Percentiles rank a stretch among this genome's conserved stretches.
phyloP scores from a whole-genome alignment of 75 land plant genomes.

The Cupressus sempervirens region DNA sequence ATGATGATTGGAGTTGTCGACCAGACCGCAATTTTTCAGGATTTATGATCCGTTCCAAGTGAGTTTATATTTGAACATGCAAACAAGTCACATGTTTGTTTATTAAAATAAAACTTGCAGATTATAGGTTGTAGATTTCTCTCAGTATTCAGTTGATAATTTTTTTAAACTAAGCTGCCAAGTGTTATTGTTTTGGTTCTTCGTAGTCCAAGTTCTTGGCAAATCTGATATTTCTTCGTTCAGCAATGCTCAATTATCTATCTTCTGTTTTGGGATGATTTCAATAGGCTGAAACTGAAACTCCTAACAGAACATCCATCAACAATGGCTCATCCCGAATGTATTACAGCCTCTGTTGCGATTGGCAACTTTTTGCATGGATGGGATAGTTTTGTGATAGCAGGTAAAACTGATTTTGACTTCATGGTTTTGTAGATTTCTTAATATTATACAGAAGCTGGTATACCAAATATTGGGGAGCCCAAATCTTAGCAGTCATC shows the following conservation, averaged over 20 bases:
- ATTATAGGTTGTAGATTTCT: too few relatives aligned
- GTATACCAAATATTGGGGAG: too few relatives aligned
- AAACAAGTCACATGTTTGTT: too few relatives aligned
- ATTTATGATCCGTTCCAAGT: too few relatives aligned
- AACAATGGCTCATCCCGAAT: background rate
- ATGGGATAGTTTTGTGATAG: constrained; percentile 46
- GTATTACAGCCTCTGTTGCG: constrained; percentile 31
- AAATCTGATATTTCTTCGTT: background rate
- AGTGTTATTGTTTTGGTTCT: background rate
- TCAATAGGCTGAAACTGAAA: background rate
- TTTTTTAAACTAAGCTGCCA: too few relatives aligned
- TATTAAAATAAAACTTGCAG: too few relatives aligned
- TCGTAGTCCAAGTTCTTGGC: background rate
- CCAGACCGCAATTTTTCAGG: too few relatives aligned
- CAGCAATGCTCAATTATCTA: background rate
- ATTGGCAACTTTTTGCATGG: constrained; percentile 47
- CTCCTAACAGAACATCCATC: background rate
- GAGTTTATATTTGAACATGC: too few relatives aligned
- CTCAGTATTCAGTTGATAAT: too few relatives aligned
- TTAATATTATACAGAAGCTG: too few relatives aligned
- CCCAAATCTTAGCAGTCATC: too few relatives aligned
- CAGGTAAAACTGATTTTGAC: constrained; percentile 16
- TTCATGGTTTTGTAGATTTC: background rate
- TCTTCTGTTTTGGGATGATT: background rate
- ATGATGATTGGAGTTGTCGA: too few relatives aligned